These are phyloP conservation scores for Recurvomyces mirabilis DNA, from an alignment of 495 filamentous ascomycete genomes.

Conservation along the genomic window DNA sequence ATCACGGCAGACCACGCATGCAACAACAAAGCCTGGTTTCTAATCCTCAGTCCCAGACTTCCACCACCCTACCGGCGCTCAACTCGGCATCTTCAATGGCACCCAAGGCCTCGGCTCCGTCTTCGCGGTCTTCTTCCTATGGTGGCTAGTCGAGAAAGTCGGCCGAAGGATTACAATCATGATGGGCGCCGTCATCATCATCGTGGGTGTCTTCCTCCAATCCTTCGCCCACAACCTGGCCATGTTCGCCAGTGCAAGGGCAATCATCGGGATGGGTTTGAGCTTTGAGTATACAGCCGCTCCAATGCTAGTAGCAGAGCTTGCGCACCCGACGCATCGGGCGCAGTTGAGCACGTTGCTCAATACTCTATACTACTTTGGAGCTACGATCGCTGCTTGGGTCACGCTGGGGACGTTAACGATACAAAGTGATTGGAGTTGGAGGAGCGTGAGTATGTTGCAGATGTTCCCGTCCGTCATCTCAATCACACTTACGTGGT, in stretches of 20 bases:
- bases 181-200: slow-evolving; percentile 10
- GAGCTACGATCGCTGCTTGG: slow-evolving; percentile 34
- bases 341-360: slow-evolving; percentile 7
- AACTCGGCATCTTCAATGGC: slow-evolving; percentile 11
- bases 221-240: slow-evolving; percentile 7
- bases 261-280: slow-evolving; percentile 9
- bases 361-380: slow-evolving; percentile 12
- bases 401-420: slow-evolving; percentile 41
- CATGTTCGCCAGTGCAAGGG: slow-evolving; percentile 8
- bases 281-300: slow-evolving; percentile 11
- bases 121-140: slow-evolving; percentile 2
- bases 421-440: slow-evolving; percentile 41
- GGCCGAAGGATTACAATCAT: slow-evolving; percentile 6
- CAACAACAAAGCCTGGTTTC: no score
- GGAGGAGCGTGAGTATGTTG: slow-evolving; percentile 43
- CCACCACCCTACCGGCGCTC: slow-evolving; percentile 6
- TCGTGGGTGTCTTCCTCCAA: slow-evolving; percentile 12
- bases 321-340: slow-evolving; percentile 7
- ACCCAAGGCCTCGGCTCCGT: slow-evolving; percentile 8
- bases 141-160: slow-evolving; percentile 12
- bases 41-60: no score
- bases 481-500: slow-evolving; percentile 11
- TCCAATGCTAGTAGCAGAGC: slow-evolving; percentile 8
- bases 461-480: slow-evolving; percentile 41
- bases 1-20: no score